Evolutionary conservation across 1,284 basidiomycete genomes (phyloP), one percentile per base, ranked within the genome.

Genomic region (Cryptococcus sp.): DNA sequence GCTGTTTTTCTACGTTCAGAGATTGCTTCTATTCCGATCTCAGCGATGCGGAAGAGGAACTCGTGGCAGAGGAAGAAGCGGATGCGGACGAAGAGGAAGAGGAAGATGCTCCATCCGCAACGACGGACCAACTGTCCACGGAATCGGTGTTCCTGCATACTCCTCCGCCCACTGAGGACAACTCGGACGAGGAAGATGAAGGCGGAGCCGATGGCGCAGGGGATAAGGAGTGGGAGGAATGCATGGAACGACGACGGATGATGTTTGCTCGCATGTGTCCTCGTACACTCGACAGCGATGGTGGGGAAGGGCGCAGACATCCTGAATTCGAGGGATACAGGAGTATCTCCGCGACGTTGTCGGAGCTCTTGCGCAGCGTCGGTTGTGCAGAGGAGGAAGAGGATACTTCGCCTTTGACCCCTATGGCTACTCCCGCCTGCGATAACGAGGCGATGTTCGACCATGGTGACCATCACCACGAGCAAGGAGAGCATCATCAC

Each of bases 301-400:
- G 52, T 25, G 60, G 57, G 1, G 54, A 56, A 19, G 54, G 45
- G 17, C 61, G 61, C 17, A 55, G 63, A 30, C 68, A 71, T 49
- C 72, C 71, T 23, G 68, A 73, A 58, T 76, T 77, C 50, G 74
- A 76, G 50, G 76, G 76, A 25, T 77, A 76, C 59, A 65, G 70
- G 41, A 71, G 68, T 42, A 56, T 77, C 6, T 75, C 73, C 11
- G 65, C 74, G 16, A 73, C 69, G 0, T 56, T 77, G 3, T 67
- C 60, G 30, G 63, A 72, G 25, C 54, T 77, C 30, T 63, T 77
- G 10, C 50, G 57, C 25, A 55, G 47, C 10, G 64, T 73, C 39
- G 63, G 59, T 19, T 58, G 54, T 39, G 54, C 48, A 35, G 52
- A 57, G 16, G 47, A 59, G 16, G 53, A 42, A 11, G 54, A 55